Evolutionary conservation across 2,329 filamentous ascomycete genomes (phyloP).

Genomic region (Neofusicoccum kwambonambiense): DNA sequence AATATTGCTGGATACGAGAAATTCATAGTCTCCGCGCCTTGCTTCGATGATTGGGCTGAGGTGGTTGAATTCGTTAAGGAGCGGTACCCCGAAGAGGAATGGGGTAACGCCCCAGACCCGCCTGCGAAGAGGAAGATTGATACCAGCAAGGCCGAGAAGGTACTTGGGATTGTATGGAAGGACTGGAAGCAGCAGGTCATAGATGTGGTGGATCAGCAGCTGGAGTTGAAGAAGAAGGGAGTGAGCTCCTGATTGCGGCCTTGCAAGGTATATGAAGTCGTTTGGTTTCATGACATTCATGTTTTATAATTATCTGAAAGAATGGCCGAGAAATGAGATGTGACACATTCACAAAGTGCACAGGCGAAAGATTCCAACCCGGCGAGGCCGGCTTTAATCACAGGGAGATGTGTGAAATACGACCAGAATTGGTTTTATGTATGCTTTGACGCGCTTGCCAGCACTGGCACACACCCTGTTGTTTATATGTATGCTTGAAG

Average conservation of each 20-base stretch:
- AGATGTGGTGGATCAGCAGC: constrained; percentile 12
- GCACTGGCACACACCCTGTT: too few species aligned
- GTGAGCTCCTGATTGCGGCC: too few species aligned
- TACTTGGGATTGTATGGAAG: constrained; percentile 22
- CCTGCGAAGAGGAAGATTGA: constrained; percentile 18
- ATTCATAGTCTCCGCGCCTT: constrained; percentile 19
- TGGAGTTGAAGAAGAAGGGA: background rate
- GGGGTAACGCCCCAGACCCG: constrained; percentile 18
- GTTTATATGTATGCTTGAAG: too few species aligned
- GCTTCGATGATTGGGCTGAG: constrained; percentile 21
- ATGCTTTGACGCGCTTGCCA: background rate
- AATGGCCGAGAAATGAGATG: too few species aligned
- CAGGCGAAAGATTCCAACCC: too few species aligned
- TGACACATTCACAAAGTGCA: too few species aligned
- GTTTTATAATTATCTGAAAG: too few species aligned
- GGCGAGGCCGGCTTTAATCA: too few species aligned
- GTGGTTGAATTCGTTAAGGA: constrained; percentile 21
- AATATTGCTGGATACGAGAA: constrained; percentile 19
- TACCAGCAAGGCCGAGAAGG: constrained; percentile 20
- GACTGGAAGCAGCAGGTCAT: constrained; percentile 4
- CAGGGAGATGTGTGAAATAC: too few species aligned
- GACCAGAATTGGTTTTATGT: too few species aligned
- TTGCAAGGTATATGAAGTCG: too few species aligned
- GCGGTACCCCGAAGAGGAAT: constrained; percentile 21
- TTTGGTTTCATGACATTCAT: too few species aligned